Evolutionary conservation across 177 flowering plant species (phyloP), one percentile per base, ranked within the genome.

Genomic region (Vitis hybrid): DNA sequence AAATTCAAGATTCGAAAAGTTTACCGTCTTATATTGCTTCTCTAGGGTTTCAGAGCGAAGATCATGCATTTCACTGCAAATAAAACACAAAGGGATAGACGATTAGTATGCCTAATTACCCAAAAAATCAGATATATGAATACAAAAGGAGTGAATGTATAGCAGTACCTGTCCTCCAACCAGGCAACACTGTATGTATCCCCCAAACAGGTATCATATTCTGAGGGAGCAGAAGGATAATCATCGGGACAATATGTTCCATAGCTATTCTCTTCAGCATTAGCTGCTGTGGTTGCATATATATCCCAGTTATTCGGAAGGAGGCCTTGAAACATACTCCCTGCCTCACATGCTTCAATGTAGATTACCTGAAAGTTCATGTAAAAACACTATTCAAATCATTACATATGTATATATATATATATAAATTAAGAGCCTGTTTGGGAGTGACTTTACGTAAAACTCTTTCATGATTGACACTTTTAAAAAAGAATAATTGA

Each of bases 261-360:
- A 77, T 78, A 89, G 65, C 96, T 90, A 69, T 75, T 82, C 74
- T 90, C 92, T 16, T 67, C 73, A 57, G 94, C 81, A 77, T 85
- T 89, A 20, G 96, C 61, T 7, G 96, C 93, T 8, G 96, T 90
- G 4, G 91, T 83, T 52, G 83, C 88, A 68, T 85, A 89, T 20
- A 88, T 87, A 34, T 81, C 84, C 54, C 79, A 11, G 52, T 76
- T 71, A 16, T 81, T 67, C 3, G 84, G 82, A 65, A 86, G 82
- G 9, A 86, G 77, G 1, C 88, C 90, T 9, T 86, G 87, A 74
- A 86, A 86, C 5, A 85, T 85, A 57, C 90, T 86, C 20, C 90
- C 90, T 15, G 85, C 54, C 18, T 86, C 88, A 58, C 88, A 86
- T 39, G 86, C 87, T 72, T 85, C 88, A 0, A 86, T 31, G 67